A percentile compares a stretch with the other conserved stretches of the same genome.
Conservation (phyloP, 1,139 yeast species). For the Protomyces inundatus region DNA sequence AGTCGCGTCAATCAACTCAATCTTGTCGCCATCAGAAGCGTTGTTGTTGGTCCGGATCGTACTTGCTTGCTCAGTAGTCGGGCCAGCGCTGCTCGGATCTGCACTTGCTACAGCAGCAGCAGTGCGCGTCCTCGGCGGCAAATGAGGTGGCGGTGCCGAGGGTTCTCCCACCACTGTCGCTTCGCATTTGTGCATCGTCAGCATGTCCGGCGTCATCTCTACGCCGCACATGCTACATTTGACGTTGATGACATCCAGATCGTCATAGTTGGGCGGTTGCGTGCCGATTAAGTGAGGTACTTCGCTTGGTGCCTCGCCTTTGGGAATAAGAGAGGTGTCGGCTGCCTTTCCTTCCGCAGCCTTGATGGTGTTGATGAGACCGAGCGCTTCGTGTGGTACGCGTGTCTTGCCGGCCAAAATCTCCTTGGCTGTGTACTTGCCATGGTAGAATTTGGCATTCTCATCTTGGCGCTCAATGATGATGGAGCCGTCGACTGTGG, state of each 20-base stretch:
- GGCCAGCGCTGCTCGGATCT: no score
- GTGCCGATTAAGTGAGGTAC: not conserved
- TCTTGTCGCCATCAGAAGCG: not conserved
- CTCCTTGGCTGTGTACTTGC: conserved; percentile 3
- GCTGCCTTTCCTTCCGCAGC: conserved; percentile 14
- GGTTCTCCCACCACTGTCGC: not conserved
- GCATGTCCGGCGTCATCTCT: conserved; percentile 11
- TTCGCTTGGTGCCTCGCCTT: conserved; percentile 23
- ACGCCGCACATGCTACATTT: conserved; percentile 17
- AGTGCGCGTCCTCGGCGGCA: not conserved
- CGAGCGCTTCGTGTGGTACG: conserved; percentile 13
- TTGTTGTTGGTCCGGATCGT: not conserved
- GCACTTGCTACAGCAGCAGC: not conserved
- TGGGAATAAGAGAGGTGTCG: conserved; percentile 12
- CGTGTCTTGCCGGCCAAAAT: conserved; percentile 13
- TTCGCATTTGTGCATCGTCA: conserved; percentile 6
- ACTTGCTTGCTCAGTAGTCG: no score
- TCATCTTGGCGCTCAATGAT: conserved; percentile 19
- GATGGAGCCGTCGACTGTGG: conserved; percentile 19
- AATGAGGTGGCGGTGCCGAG: not conserved
- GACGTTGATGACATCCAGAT: conserved; percentile 22
- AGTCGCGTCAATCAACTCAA: not conserved
- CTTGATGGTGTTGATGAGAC: conserved; percentile 10
- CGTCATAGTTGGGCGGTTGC: conserved; percentile 19
- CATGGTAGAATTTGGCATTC: conserved; percentile 18